Evolutionary conservation across 169 alveolate genomes (phyloP).

Genomic region (Eimeria acervulina): DNA sequence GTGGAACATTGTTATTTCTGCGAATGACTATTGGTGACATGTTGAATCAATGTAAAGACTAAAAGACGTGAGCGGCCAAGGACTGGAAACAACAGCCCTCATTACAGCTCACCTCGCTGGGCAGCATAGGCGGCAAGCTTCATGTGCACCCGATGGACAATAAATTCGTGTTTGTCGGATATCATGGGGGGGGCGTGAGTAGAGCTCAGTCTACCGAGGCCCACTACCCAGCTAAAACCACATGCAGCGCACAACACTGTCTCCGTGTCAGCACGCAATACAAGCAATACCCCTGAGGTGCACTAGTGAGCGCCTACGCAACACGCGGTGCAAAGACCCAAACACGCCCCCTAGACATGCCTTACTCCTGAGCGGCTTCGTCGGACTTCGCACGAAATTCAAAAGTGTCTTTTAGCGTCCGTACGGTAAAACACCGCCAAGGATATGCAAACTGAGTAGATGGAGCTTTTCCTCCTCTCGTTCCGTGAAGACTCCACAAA

Average conservation of each 20-base stretch:
- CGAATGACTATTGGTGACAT: too few species aligned
- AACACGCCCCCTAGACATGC: not conserved
- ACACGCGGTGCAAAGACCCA: not conserved
- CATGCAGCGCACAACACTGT: not conserved
- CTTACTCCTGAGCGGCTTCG: constrained; percentile 78
- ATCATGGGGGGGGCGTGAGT: constrained; percentile 71
- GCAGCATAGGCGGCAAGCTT: constrained; percentile 75
- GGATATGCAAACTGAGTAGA: constrained; percentile 16
- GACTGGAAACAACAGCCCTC: not conserved
- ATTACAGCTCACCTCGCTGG: constrained; percentile 46
- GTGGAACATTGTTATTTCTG: not conserved
- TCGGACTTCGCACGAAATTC: constrained; percentile 67
- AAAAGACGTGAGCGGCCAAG: not conserved
- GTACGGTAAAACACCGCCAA: constrained; percentile 77
- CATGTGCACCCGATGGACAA: constrained; percentile 77
- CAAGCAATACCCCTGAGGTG: not conserved
- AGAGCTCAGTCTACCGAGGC: constrained; percentile 77
- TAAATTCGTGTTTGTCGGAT: constrained; percentile 29
- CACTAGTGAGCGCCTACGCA: not conserved
- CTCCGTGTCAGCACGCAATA: not conserved
- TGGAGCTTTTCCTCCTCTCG: not conserved
- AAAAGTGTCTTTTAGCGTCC: constrained; percentile 1
- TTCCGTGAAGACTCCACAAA: constrained; percentile 17
- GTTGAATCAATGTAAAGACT: not conserved
- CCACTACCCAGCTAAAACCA: constrained; percentile 77